Evolutionary conservation across 441 rosid genomes (phyloP).

Genomic region (Breynia disticha): DNA sequence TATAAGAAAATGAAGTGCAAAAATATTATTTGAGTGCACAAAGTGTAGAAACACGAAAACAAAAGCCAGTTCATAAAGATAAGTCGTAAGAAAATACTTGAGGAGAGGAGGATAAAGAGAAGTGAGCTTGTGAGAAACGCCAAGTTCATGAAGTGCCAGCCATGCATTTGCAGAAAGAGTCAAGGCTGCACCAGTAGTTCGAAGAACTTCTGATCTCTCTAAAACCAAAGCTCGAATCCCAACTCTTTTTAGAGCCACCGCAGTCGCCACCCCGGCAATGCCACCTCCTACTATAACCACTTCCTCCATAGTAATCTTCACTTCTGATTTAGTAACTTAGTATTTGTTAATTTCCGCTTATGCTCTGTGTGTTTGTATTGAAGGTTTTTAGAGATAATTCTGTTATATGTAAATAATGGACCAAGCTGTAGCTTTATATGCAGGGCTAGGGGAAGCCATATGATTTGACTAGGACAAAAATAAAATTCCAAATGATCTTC

Average conservation of each 20-base stretch:
- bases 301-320: slow-evolving; percentile 16
- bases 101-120: slow-evolving; percentile 20
- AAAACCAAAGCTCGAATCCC: slow-evolving; percentile 24
- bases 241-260: slow-evolving; percentile 25
- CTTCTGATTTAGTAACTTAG: no score
- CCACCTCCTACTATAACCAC: slow-evolving; percentile 33
- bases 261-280: slow-evolving; percentile 29
- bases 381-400: no score
- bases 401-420: no score
- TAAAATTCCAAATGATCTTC: no score
- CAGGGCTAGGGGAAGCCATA: no score
- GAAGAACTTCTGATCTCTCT: slow-evolving; percentile 19
- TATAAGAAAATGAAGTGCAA: neutral
- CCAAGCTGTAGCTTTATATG: no score
- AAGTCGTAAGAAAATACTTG: slow-evolving; percentile 5
- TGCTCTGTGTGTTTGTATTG: no score
- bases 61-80: neutral
- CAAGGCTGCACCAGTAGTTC: slow-evolving; percentile 26
- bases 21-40: neutral
- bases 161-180: slow-evolving; percentile 29
- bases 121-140: slow-evolving; percentile 32
- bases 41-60: neutral
- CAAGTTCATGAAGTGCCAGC: slow-evolving; percentile 31
- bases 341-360: no score
- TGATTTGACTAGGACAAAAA: no score